A percentile compares a stretch with the other conserved stretches of the same genome.
Evolutionary conservation across 2,329 filamentous ascomycete genomes (phyloP).

Genomic region (Xylariaceae sp.): DNA sequence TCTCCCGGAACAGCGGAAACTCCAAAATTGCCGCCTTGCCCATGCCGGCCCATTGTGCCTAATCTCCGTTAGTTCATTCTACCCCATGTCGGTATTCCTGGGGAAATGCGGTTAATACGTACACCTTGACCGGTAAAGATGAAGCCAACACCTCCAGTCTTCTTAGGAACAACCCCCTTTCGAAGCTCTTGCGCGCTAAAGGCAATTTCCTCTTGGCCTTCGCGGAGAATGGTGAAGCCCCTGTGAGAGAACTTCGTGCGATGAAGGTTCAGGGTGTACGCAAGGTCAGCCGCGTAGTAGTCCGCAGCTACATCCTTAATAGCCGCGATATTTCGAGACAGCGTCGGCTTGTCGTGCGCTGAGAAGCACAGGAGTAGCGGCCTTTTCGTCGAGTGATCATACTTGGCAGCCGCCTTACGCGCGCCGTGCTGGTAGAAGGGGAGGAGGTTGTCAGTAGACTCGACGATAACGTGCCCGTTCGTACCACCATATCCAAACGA

Average conservation of each 20-base stretch:
- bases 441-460: conserved; percentile 18
- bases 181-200: conserved; percentile 4
- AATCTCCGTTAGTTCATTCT: background rate
- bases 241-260: conserved; percentile 16
- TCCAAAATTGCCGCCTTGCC: conserved; percentile 21
- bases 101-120: background rate
- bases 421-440: conserved; percentile 20
- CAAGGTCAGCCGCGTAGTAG: conserved; percentile 21
- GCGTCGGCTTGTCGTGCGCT: conserved; percentile 23
- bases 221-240: conserved; percentile 14
- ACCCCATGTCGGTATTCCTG: no score
- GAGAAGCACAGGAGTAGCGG: conserved; percentile 22
- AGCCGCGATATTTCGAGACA: conserved; percentile 22
- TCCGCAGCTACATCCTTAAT: conserved; percentile 16
- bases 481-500: conserved; percentile 25
- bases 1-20: conserved; percentile 12
- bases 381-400: conserved; percentile 10
- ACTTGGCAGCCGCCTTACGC: conserved; percentile 12
- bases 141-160: conserved; percentile 5
- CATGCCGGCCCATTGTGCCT: conserved; percentile 31
- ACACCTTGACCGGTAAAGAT: conserved; percentile 31
- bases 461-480: conserved; percentile 19
- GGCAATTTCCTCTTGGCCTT: conserved; percentile 9
- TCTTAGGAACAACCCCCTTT: conserved; percentile 4
- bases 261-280: conserved; percentile 20